Base-by-base conservation (phyloP, 805 yeast genomes). In the Yamadazyma insecticola region DNA sequence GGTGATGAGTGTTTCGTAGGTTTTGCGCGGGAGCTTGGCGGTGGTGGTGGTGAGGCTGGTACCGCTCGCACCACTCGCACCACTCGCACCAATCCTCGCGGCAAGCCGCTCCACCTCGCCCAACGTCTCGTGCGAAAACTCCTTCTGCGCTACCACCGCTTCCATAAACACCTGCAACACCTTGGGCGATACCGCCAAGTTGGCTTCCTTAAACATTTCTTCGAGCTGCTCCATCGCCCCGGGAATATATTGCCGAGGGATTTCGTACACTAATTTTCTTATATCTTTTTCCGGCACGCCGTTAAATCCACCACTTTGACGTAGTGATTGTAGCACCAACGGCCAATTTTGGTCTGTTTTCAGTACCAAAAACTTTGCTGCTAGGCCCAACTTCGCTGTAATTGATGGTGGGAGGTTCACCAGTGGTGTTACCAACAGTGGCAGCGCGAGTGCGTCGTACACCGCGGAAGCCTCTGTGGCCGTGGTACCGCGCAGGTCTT, bases 301-400 rank as follows among this genome's bases (percentile, higher is more conserved):
- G 6, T 24, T 23, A 16, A 71, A 53, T 0, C 75, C 76, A 1
- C 60, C 63, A 4, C 52, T 47, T 2, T 39, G 37, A 12, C 50
- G 39, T 18, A 66, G 51, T 29, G 60, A 66, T 10, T 60, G 53
- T 8, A 74, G 44, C 9, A 72, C 72, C 26, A 72, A 53, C 2
- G 47, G 47, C 79, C 79, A 74, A 42, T 72, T 60, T 33, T 67
- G 71, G 18, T 55, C 44, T 13, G 59, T 54, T 29, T 56, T 48
- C 13, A 60, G 52, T 1, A 65, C 58, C 21, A 74, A 55, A 39
- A 52, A 60, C 29, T 58, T 62, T 3, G 64, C 43, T 0, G 72
- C 51, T 10, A 64, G 56, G 0, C 69, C 70, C 6, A 74, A 42
- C 20, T 55, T 53, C 3, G 55, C 57, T 9, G 49, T 31, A 8